Conservation (phyloP, 2,329 filamentous ascomycete genomes). For the Thelonectria rubi region DNA sequence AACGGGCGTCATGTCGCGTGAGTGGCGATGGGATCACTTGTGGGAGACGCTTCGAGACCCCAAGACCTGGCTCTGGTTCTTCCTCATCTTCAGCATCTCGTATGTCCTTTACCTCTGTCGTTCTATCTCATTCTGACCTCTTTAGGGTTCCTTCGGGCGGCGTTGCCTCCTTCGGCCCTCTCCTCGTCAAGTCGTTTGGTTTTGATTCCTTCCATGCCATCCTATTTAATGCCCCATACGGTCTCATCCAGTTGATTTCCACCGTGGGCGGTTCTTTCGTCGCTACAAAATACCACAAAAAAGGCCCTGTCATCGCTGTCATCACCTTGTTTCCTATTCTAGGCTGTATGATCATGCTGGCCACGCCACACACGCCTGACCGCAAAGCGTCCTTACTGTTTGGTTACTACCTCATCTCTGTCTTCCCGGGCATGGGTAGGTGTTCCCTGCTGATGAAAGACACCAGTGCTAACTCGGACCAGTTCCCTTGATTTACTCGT, state of each 20-base stretch:
- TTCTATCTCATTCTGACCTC: neutral
- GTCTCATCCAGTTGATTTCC: conserved; percentile 66
- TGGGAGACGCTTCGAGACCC: conserved; percentile 50
- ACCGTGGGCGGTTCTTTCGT: conserved; percentile 67
- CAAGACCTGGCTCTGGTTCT: conserved; percentile 56
- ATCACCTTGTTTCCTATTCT: conserved; percentile 66
- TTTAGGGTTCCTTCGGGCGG: conserved; percentile 61
- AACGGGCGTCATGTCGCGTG: conserved; percentile 50
- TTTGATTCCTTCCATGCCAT: conserved; percentile 65
- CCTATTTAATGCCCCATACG: conserved; percentile 69
- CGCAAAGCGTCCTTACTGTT: conserved; percentile 61
- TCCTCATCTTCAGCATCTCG: conserved; percentile 62
- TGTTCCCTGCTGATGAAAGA: neutral
- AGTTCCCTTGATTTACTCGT: conserved; percentile 65
- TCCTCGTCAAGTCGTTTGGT: conserved; percentile 67
- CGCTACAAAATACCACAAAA: conserved; percentile 62
- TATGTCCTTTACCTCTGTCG: conserved; percentile 35
- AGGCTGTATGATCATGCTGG: conserved; percentile 63
- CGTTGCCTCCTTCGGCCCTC: conserved; percentile 65
- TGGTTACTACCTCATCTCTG: conserved; percentile 68
- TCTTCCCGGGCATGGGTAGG: conserved; percentile 59
- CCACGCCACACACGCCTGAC: conserved; percentile 54
- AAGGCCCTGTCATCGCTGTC: conserved; percentile 62
- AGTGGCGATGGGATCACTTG: conserved; percentile 55
- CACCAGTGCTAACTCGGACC: neutral